phyloP scores from a whole-genome alignment of 352 stramenopile genomes.

The Phytophthora crassamura region DNA sequence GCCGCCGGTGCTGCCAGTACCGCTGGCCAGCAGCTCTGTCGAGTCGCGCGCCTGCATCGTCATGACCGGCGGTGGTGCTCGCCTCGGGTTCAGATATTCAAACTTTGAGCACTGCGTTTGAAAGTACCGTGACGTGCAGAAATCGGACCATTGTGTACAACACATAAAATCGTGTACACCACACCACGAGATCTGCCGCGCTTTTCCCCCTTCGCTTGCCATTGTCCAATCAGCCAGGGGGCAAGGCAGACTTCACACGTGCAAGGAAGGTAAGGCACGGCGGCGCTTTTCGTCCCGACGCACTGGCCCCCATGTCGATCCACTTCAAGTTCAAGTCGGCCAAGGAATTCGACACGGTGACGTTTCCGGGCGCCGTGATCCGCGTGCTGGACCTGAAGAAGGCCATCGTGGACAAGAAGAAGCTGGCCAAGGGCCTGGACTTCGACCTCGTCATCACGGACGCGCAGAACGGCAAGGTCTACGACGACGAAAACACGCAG shows the following conservation, averaged over 20 bases:
- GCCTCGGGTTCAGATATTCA: conserved; percentile 54
- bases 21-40: conserved; percentile 22
- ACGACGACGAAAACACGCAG: conserved; percentile 92
- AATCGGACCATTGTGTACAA: neutral
- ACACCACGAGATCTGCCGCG: too few relatives aligned
- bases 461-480: conserved; percentile 92
- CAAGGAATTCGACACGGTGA: conserved; percentile 91
- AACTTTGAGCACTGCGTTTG: conserved; percentile 35
- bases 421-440: conserved; percentile 91
- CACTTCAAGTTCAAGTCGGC: conserved; percentile 93
- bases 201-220: too few relatives aligned
- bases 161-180: neutral
- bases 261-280: too few relatives aligned
- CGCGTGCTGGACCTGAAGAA: conserved; percentile 92
- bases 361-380: conserved; percentile 86
- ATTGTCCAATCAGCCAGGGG: too few relatives aligned
- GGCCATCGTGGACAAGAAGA: conserved; percentile 94
- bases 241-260: too few relatives aligned
- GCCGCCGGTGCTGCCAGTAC: neutral
- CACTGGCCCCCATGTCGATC: conserved; percentile 74
- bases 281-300: neutral
- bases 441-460: conserved; percentile 94
- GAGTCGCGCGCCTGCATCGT: conserved; percentile 42
- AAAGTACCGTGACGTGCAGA: conserved; percentile 19
- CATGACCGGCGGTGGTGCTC: conserved; percentile 18